Evolutionary conservation across 352 stramenopile genomes (phyloP).

Genomic region (Elongisporangium anandrum): DNA sequence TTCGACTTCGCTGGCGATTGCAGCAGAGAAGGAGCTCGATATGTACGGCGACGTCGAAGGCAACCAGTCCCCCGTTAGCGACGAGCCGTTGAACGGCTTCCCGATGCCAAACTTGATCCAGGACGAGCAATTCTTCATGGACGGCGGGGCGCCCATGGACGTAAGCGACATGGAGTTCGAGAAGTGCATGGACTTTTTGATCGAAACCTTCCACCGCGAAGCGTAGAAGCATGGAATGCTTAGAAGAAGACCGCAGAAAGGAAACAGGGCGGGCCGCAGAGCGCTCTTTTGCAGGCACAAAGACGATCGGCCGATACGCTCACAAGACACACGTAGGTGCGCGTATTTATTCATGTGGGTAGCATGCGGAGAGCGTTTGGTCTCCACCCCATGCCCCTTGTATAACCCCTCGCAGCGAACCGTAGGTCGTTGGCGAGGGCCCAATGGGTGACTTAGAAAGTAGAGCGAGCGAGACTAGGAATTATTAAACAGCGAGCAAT

Average conservation of each 20-base stretch:
- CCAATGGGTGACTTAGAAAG: neutral
- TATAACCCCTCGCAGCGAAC: neutral
- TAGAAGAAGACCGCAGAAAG: constrained; percentile 1
- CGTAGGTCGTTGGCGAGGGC: neutral
- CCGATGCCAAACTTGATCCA: constrained; percentile 33
- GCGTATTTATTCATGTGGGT: constrained; percentile 9
- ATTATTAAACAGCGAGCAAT: constrained; percentile 9
- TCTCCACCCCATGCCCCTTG: neutral
- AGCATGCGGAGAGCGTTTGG: neutral
- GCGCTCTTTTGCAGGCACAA: constrained; percentile 1
- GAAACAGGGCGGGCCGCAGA: constrained; percentile 1
- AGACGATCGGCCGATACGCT: constrained; percentile 1
- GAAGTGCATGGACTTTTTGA: constrained; percentile 80
- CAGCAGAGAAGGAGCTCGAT: constrained; percentile 62
- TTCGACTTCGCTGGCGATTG: constrained; percentile 67
- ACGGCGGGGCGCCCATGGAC: constrained; percentile 31
- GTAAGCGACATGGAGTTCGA: constrained; percentile 67
- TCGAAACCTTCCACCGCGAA: constrained; percentile 64
- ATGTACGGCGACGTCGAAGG: constrained; percentile 47
- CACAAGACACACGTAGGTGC: constrained; percentile 3
- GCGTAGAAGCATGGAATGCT: constrained; percentile 10
- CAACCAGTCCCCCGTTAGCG: constrained; percentile 26
- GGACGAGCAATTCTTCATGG: constrained; percentile 30
- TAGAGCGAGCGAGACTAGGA: constrained; percentile 5
- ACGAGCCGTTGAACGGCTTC: constrained; percentile 38